Conservation (phyloP, 1,139 yeast genomes). For the Suhomyces maxii region DNA sequence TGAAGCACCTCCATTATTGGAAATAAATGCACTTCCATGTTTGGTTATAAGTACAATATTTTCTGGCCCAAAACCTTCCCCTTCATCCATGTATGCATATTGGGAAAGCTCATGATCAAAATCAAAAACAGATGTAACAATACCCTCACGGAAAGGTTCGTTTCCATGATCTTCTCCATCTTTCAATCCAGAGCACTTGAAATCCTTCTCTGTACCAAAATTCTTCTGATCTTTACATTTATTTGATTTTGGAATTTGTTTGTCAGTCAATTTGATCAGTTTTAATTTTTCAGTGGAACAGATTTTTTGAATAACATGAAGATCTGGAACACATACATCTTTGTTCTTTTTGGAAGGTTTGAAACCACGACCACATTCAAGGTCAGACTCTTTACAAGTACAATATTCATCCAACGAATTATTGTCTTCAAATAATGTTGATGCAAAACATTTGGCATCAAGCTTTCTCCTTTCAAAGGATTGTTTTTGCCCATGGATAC, state of each 20-base stretch:
- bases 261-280: conserved; percentile 32
- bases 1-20: conserved; percentile 75
- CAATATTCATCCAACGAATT: conserved; percentile 59
- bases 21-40: conserved; percentile 53
- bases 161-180: conserved; percentile 26
- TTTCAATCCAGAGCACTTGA: conserved; percentile 34
- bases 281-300: conserved; percentile 26
- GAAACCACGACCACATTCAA: conserved; percentile 72
- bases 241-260: conserved; percentile 48
- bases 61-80: conserved; percentile 52
- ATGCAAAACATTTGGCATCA: conserved; percentile 68
- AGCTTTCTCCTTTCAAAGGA: conserved; percentile 67
- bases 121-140: conserved; percentile 20
- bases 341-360: conserved; percentile 31
- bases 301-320: conserved; percentile 24
- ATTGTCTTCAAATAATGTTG: conserved; percentile 59
- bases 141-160: conserved; percentile 24
- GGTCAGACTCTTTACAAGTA: conserved; percentile 63
- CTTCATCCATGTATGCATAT: conserved; percentile 57
- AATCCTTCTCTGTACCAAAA: conserved; percentile 24
- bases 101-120: conserved; percentile 50
- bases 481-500: conserved; percentile 75
- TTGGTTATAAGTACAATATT: conserved; percentile 67
- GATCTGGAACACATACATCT: conserved; percentile 55
- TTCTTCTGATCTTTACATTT: conserved; percentile 41